These are phyloP conservation scores for Lophiostoma macrostomum DNA, from an alignment of 495 filamentous ascomycete genomes.

Conservation along the genomic window DNA sequence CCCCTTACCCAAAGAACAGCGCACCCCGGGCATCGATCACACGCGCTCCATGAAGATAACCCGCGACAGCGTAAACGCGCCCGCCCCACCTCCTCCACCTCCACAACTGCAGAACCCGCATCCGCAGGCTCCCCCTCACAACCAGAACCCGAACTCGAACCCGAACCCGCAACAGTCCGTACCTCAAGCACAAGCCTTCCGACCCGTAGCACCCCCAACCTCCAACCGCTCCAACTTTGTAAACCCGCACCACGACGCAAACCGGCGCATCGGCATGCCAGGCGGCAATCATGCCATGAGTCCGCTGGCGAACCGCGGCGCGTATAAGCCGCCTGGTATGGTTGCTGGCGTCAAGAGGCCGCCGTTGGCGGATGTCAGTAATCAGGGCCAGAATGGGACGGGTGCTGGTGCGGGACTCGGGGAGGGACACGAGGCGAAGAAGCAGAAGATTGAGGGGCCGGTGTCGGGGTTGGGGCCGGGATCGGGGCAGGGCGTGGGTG, in stretches of 20 bases:
- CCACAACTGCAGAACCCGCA: too few relatives aligned
- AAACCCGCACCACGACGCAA: constrained; percentile 66
- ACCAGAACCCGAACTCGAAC: too few relatives aligned
- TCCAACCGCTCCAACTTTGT: constrained; percentile 51
- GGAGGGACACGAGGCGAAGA: constrained; percentile 24
- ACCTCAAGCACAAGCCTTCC: not conserved
- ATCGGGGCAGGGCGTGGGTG: too few relatives aligned
- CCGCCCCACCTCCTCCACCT: constrained; percentile 23
- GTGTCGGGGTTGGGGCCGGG: too few relatives aligned
- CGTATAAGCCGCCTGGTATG: constrained; percentile 55
- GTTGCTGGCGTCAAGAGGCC: constrained; percentile 32
- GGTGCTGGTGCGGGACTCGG: not conserved
- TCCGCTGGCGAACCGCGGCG: constrained; percentile 55
- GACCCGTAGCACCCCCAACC: constrained; percentile 31
- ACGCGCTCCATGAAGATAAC: constrained; percentile 64
- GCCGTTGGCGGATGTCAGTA: constrained; percentile 43
- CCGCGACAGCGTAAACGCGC: constrained; percentile 45
- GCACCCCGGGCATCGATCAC: constrained; percentile 87
- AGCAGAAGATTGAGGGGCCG: constrained; percentile 14
- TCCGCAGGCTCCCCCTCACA: too few relatives aligned
- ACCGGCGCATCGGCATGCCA: constrained; percentile 73
- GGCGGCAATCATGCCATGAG: constrained; percentile 49
- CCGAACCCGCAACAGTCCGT: constrained; percentile 11
- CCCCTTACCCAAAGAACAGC: constrained; percentile 68
- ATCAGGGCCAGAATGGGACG: constrained; percentile 22